Base-by-base conservation (phyloP, 2,329 filamentous ascomycete species). In the Aspergillus sp. region DNA sequence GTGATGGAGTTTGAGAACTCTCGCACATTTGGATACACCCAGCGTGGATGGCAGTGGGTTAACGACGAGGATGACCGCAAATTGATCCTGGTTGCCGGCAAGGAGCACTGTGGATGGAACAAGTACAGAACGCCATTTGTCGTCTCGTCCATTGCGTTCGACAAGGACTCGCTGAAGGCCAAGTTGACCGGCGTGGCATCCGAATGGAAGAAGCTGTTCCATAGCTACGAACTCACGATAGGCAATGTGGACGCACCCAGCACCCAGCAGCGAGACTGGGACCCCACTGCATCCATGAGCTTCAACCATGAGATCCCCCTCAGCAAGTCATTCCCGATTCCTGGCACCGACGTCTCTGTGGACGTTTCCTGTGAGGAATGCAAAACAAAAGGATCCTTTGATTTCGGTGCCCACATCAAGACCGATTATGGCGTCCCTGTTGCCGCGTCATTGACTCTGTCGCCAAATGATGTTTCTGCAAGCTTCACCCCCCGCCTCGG, bases 61-160 rank as follows among this genome's bases (percentile, higher is more conserved):
- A 59, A 57, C 28, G 46, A 48, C 10, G 41, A 37, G 3, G 45
- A 49, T 30, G 37, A 50, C 28, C 47, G 45, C 13, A 48, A 44
- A 5, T 45, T 59, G 9, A 37, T 59, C 7, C 28, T 59, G 26
- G 49, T 59, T 19, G 49, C 54, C 19, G 56, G 53, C 10, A 44
- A 39, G n/a, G 43, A 43, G 3, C 49, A 56, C 12, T 59, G 56
- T 47, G 47, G 47, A n/a, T 59, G 50, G 52, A 57, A 55, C 31
- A 31, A 39, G 7, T 40, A 46, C 27, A 39, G 56, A 5, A 33
- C 51, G 31, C 56, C 56, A 12, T 57, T 57, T 31, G 33, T 49
- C 32, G 49, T 54, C 27, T 49, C 48, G 5, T 46, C 47, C 9
- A 43, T 56, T 27, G 29, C 28, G 19, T 59, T 54, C 30, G 44